Conservation (phyloP, 1,139 yeast species). For the Tardiomyces depauwii region DNA sequence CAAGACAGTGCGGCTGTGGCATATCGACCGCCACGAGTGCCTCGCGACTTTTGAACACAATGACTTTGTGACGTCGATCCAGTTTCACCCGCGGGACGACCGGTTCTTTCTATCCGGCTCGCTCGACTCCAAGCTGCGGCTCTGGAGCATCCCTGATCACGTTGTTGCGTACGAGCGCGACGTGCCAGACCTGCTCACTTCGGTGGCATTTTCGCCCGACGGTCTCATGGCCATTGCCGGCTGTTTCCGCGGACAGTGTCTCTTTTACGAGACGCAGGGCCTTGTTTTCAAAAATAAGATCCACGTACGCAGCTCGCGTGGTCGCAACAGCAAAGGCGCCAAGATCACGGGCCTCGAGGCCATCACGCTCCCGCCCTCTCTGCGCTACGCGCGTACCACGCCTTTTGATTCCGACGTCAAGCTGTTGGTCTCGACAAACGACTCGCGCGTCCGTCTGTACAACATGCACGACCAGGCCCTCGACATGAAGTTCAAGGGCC, state of each 20-base stretch:
- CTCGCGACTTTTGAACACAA: slow-evolving; percentile 58
- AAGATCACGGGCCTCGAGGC: slow-evolving; percentile 25
- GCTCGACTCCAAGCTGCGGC: slow-evolving; percentile 61
- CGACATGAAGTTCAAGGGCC: slow-evolving; percentile 64
- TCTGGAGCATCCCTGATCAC: slow-evolving; percentile 80
- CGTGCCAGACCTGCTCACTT: slow-evolving; percentile 46
- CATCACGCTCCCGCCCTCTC: slow-evolving; percentile 1
- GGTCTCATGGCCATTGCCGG: slow-evolving; percentile 64
- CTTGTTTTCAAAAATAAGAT: slow-evolving; percentile 43
- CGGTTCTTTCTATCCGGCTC: slow-evolving; percentile 80
- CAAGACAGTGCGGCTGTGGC: slow-evolving; percentile 76
- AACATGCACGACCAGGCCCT: slow-evolving; percentile 45
- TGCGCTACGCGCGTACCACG: not conserved
- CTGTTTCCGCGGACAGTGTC: slow-evolving; percentile 66
- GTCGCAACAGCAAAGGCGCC: slow-evolving; percentile 22
- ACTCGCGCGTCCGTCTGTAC: slow-evolving; percentile 62
- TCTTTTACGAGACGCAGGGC: slow-evolving; percentile 54
- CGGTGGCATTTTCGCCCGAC: slow-evolving; percentile 58
- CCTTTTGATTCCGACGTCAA: slow-evolving; percentile 15
- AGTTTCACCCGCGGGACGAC: slow-evolving; percentile 81
- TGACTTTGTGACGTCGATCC: slow-evolving; percentile 75
- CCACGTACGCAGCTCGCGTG: slow-evolving; percentile 37
- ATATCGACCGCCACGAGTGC: slow-evolving; percentile 53
- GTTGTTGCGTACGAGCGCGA: slow-evolving; percentile 37
- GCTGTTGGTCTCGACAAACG: slow-evolving; percentile 50